Evolutionary conservation across 108 stramenopile genomes (phyloP).

Genomic region (Craspedostauros australis): DNA sequence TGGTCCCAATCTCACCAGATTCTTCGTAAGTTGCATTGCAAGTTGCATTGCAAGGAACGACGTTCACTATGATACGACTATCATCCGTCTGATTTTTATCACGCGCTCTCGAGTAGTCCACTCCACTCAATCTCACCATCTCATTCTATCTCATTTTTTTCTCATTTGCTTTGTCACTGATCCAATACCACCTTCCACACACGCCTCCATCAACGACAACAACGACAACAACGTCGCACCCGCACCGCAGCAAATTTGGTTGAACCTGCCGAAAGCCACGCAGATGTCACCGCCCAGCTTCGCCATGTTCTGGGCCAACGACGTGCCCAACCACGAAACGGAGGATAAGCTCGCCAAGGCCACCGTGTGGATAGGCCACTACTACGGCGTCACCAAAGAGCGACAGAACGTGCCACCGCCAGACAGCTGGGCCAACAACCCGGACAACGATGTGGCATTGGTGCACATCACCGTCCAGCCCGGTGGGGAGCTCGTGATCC

Average conservation of each 20-base stretch:
- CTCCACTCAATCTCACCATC: too few relatives aligned
- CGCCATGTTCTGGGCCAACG: conserved; percentile 70
- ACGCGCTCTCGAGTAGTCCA: too few relatives aligned
- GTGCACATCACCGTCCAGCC: conserved; percentile 40
- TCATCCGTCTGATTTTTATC: too few relatives aligned
- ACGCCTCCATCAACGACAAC: too few relatives aligned
- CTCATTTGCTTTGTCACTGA: too few relatives aligned
- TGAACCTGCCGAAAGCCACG: conserved; percentile 60
- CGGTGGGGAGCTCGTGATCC: conserved; percentile 46
- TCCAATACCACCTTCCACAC: too few relatives aligned
- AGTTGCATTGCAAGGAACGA: too few relatives aligned
- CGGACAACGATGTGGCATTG: conserved; percentile 54
- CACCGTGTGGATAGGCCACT: conserved; percentile 54
- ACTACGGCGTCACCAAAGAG: conserved; percentile 22
- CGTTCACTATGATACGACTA: too few relatives aligned
- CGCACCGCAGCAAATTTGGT: conserved; percentile 88
- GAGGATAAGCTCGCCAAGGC: conserved; percentile 30
- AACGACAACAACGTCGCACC: too few relatives aligned
- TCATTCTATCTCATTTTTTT: too few relatives aligned
- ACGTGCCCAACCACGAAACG: conserved; percentile 41
- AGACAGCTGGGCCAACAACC: conserved; percentile 54
- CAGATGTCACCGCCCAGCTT: conserved; percentile 81
- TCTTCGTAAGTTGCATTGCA: too few relatives aligned
- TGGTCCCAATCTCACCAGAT: conserved; percentile 26
- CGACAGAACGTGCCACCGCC: conserved; percentile 48